Percentiles rank a stretch among this genome's conserved stretches.
These are phyloP conservation scores for Epichloe brachyelytri DNA, from an alignment of 2,329 filamentous ascomycete species.

Conservation along the genomic window DNA sequence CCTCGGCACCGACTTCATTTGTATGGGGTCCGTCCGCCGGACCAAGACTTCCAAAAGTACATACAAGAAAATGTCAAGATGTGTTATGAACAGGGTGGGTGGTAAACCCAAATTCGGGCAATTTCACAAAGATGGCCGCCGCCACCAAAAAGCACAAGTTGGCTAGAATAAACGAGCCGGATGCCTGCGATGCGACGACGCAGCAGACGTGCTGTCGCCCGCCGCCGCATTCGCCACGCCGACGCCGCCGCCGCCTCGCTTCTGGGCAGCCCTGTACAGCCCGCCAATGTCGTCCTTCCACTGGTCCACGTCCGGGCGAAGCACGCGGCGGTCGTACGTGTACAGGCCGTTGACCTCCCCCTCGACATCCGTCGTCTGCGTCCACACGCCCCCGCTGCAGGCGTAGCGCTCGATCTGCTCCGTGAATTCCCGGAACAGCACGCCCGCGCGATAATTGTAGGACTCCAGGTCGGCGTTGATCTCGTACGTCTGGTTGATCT, in stretches of 20 bases:
- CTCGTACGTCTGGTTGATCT: constrained; percentile 56
- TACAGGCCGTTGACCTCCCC: constrained; percentile 61
- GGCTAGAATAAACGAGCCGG: too few species aligned
- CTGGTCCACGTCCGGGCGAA: constrained; percentile 41
- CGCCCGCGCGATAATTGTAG: constrained; percentile 54
- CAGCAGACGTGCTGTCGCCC: neutral
- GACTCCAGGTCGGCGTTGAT: constrained; percentile 41
- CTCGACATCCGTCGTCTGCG: constrained; percentile 63
- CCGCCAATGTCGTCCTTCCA: constrained; percentile 48
- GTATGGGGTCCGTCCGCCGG: neutral
- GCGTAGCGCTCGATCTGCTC: constrained; percentile 47
- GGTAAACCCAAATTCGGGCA: too few species aligned
- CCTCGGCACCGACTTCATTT: too few species aligned
- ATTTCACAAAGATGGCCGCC: too few species aligned
- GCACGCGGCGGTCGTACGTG: constrained; percentile 52
- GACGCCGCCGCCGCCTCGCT: constrained; percentile 6
- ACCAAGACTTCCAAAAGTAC: too few species aligned
- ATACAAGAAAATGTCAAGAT: too few species aligned
- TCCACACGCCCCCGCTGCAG: constrained; percentile 58
- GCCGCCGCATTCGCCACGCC: neutral
- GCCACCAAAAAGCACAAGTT: too few species aligned
- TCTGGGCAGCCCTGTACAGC: constrained; percentile 42
- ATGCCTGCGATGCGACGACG: neutral
- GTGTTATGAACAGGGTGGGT: too few species aligned
- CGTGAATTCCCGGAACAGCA: constrained; percentile 46